Conservation (phyloP, 768 basidiomycete species). For the Mrakia frigida region DNA sequence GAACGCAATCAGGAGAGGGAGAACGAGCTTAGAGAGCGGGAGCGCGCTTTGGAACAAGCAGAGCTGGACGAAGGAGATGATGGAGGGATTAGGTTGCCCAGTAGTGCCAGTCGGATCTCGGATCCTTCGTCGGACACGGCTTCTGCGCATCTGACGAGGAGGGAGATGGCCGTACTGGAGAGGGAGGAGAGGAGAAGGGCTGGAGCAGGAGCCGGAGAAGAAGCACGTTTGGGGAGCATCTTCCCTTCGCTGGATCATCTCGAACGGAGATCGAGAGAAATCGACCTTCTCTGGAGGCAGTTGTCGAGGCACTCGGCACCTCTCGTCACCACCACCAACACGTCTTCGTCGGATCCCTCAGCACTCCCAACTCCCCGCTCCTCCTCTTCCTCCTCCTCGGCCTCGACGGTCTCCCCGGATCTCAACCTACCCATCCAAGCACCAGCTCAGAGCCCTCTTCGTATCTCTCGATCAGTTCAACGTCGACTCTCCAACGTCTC, state of each 20-base stretch:
- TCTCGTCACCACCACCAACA: too few species aligned
- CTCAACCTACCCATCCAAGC: too few species aligned
- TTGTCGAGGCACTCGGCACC: background rate
- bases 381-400: too few species aligned
- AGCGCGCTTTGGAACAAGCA: background rate
- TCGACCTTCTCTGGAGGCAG: background rate
- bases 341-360: too few species aligned
- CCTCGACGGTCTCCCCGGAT: too few species aligned
- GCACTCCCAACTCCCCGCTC: too few species aligned
- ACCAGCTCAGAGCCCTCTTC: too few species aligned
- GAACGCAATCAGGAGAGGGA: background rate
- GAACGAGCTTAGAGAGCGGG: background rate
- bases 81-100: background rate
- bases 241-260: background rate
- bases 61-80: background rate
- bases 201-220: background rate
- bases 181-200: background rate
- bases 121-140: too few species aligned
- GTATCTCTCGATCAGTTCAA: too few species aligned
- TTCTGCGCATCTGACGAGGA: background rate
- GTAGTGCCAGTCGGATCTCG: too few species aligned
- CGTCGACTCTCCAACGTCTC: too few species aligned
- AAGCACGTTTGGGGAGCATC: background rate
- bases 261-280: constrained; percentile 1
- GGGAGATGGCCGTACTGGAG: background rate